Evolutionary conservation across 176 grass and related monocot genomes (phyloP).

Genomic region (Oryza punctata): DNA sequence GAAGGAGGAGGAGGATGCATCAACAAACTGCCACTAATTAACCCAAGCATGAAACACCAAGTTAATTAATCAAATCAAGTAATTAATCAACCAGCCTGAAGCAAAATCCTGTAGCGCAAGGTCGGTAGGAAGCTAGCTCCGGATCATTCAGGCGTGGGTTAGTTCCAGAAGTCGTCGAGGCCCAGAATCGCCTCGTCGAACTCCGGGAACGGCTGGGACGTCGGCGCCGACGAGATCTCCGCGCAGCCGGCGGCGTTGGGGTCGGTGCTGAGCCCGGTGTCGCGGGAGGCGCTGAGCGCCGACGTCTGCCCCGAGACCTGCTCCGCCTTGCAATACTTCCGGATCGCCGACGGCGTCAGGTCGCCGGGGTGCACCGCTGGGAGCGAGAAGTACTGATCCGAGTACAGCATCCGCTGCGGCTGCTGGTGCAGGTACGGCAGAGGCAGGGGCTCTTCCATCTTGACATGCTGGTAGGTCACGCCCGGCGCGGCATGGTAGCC

Average conservation of each 20-base stretch:
- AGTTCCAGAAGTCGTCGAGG: slow-evolving; percentile 63
- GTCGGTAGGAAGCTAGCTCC: background rate
- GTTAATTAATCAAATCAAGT: slow-evolving; percentile 52
- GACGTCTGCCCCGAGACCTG: slow-evolving; percentile 57
- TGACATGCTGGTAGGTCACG: slow-evolving; percentile 29
- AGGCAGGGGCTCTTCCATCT: slow-evolving; percentile 42
- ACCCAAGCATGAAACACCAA: background rate
- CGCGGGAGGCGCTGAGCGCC: slow-evolving; percentile 61
- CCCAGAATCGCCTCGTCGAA: slow-evolving; percentile 48
- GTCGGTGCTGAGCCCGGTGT: slow-evolving; percentile 68
- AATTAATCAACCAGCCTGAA: slow-evolving; percentile 39
- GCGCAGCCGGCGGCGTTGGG: slow-evolving; percentile 45
- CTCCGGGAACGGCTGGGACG: slow-evolving; percentile 40
- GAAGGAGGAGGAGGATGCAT: slow-evolving; percentile 22
- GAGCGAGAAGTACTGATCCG: slow-evolving; percentile 45
- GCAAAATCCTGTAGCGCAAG: background rate
- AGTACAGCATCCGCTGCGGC: slow-evolving; percentile 32
- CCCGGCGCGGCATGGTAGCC: background rate
- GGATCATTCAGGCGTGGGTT: slow-evolving; percentile 30
- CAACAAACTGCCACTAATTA: slow-evolving; percentile 26
- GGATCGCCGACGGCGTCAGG: slow-evolving; percentile 52
- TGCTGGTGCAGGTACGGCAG: slow-evolving; percentile 31
- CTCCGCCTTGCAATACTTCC: slow-evolving; percentile 75
- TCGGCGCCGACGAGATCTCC: slow-evolving; percentile 83
- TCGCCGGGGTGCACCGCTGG: slow-evolving; percentile 37